These are phyloP conservation scores for Olyra latifolia DNA, from an alignment of 176 grass and related monocot species.

Conservation along the genomic window DNA sequence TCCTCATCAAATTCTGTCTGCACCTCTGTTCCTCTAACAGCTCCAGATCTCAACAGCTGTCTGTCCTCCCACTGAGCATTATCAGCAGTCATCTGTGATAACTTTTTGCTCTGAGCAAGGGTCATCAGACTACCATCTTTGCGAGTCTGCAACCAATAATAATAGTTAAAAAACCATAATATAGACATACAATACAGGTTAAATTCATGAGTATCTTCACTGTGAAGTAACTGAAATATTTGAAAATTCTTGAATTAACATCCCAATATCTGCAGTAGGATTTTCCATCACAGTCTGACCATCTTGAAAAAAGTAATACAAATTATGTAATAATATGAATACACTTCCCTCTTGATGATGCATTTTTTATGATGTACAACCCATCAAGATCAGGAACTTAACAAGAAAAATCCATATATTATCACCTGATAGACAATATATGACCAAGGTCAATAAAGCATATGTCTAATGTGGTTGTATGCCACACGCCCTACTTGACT, in stretches of 20 bases:
- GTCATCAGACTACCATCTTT: conserved; percentile 94
- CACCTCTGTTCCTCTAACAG: conserved; percentile 96
- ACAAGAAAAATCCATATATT: background rate
- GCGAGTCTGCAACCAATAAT: conserved; percentile 61
- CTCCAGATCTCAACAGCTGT: conserved; percentile 91
- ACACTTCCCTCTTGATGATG: background rate
- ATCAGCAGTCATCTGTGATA: conserved; percentile 96
- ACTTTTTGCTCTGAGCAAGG: conserved; percentile 91
- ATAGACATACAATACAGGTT: background rate
- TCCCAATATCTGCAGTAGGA: background rate
- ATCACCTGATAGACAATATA: background rate
- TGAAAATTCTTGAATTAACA: background rate
- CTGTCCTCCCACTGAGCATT: conserved; percentile 99
- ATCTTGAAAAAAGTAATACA: background rate
- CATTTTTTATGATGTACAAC: conserved; percentile 9
- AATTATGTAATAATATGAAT: conserved; percentile 8
- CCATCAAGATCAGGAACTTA: background rate
- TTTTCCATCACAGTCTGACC: background rate
- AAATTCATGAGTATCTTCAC: background rate
- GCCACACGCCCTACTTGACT: conserved; percentile 3
- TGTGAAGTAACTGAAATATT: background rate
- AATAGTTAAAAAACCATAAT: conserved; percentile 25
- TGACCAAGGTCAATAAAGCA: conserved; percentile 8
- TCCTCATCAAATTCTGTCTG: conserved; percentile 98
- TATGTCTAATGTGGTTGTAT: background rate